Conservation (phyloP, 1,284 basidiomycete species). For the Sporisorium graminicola region DNA sequence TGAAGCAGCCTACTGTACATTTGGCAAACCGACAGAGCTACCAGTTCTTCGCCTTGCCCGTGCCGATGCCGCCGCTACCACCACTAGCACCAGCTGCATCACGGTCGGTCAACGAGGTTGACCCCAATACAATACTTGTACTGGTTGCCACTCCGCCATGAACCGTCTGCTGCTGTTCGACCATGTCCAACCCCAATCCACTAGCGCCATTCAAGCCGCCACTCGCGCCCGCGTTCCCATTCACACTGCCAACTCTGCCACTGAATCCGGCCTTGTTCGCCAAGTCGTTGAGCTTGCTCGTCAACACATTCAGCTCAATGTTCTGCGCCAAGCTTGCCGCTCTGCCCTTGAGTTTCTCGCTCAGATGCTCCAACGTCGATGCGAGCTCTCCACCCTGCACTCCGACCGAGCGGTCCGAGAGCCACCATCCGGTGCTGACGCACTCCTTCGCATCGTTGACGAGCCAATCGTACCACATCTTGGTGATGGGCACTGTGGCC, state of each 20-base stretch:
- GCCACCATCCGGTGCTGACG: constrained; percentile 58
- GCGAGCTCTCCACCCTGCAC: constrained; percentile 13
- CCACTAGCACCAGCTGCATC: constrained; percentile 11
- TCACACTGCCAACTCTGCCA: constrained; percentile 12
- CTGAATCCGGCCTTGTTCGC: constrained; percentile 53
- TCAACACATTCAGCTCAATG: constrained; percentile 56
- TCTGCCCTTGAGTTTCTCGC: constrained; percentile 45
- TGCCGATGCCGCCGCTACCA: background rate
- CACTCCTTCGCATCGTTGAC: constrained; percentile 63
- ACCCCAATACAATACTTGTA: constrained; percentile 20
- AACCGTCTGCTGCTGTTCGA: constrained; percentile 14
- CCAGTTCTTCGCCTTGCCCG: constrained; percentile 24
- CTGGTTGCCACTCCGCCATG: constrained; percentile 16
- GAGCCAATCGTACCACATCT: constrained; percentile 78
- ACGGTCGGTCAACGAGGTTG: constrained; percentile 13
- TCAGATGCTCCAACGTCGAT: constrained; percentile 33
- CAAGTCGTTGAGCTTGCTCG: constrained; percentile 53
- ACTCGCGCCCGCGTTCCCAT: background rate
- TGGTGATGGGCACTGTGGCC: constrained; percentile 82
- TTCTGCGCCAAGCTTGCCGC: constrained; percentile 49
- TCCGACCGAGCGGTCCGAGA: constrained; percentile 32
- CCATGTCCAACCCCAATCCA: constrained; percentile 23
- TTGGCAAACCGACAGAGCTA: background rate
- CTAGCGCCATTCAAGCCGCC: background rate
- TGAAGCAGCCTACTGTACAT: background rate